These are phyloP conservation scores for Penicillium psychrosexuale DNA, from an alignment of 2,329 filamentous ascomycete genomes.

Conservation along the genomic window DNA sequence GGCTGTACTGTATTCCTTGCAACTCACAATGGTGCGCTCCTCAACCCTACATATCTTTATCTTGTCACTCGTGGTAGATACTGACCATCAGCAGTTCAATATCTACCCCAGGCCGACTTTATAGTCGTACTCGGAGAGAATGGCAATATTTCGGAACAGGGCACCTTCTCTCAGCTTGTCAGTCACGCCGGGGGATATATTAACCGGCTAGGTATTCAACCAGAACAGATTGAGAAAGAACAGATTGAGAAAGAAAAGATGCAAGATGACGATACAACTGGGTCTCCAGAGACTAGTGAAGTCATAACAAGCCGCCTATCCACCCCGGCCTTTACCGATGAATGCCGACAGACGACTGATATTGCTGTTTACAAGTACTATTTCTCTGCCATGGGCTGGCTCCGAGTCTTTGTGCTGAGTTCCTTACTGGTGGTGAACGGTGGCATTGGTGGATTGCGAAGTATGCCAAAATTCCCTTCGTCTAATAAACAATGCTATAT, in stretches of 20 bases:
- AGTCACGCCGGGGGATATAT: not conserved
- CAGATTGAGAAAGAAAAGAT: not conserved
- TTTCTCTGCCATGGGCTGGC: constrained; percentile 20
- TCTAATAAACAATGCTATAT: not conserved
- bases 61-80: not conserved
- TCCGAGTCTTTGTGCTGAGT: constrained; percentile 12
- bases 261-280: not conserved
- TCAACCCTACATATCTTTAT: not conserved
- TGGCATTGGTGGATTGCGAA: constrained; percentile 6
- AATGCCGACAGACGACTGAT: constrained; percentile 2
- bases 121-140: constrained; percentile 36
- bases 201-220: not conserved
- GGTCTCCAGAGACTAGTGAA: not conserved
- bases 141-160: constrained; percentile 37
- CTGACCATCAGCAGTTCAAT: constrained; percentile 23
- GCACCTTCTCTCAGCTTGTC: constrained; percentile 22
- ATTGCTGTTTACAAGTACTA: constrained; percentile 24
- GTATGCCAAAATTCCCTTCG: not conserved
- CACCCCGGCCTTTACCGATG: not conserved
- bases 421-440: constrained; percentile 12
- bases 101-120: constrained; percentile 40
- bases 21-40: constrained; percentile 34
- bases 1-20: constrained; percentile 46
- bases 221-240: not conserved
- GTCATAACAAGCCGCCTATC: not conserved